Base-by-base conservation (phyloP, 2,329 filamentous ascomycete species). In the Colletotrichum karsti region DNA sequence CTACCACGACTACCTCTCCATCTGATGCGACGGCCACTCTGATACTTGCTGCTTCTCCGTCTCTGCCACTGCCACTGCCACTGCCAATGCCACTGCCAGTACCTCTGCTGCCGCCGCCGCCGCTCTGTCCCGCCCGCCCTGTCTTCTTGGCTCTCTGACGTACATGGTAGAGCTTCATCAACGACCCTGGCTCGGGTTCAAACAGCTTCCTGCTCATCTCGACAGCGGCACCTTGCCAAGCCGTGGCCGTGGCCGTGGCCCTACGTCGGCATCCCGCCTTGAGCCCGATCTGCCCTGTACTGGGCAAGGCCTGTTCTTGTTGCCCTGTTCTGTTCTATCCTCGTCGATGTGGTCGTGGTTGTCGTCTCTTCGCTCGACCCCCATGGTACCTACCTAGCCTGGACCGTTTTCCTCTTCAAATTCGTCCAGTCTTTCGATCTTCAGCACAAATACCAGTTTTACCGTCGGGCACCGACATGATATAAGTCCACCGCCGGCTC, bases 101-200 rank as follows among this genome's bases (percentile, higher is more conserved):
- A 1, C 28, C 6, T 6, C 50, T 30, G n/a, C 35, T 18, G 18
- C 33, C 4, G 33, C 54, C 22, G n/a, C 46, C 37, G 37, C 62
- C 57, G 41, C 50, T 62, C 50, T 55, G 48, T 57, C 39, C 50
- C 33, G 63, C 56, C 63, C 63, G 63, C 63, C 63, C 58, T 55
- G 63, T 63, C 63, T 50, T 62, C 63, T 63, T 66, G 57, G 63
- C 57, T 50, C 63, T 63, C 50, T 51, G 63, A 66, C 63, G 48
- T 56, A 62, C 63, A 66, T 62, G 63, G 63, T 63, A 66, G 63
- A 66, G 63, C 63, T 66, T 56, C 63, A 66, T 63, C 41, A 62
- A 33, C 63, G 62, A 66, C 63, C 63, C 63, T 66, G 51, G 63
- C 42, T 62, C 58, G 58, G 57, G 39, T 56, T 66, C 63, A 66